Evolutionary conservation across 345 rosid genomes (phyloP).

Genomic region (Gossypium herbaceum): DNA sequence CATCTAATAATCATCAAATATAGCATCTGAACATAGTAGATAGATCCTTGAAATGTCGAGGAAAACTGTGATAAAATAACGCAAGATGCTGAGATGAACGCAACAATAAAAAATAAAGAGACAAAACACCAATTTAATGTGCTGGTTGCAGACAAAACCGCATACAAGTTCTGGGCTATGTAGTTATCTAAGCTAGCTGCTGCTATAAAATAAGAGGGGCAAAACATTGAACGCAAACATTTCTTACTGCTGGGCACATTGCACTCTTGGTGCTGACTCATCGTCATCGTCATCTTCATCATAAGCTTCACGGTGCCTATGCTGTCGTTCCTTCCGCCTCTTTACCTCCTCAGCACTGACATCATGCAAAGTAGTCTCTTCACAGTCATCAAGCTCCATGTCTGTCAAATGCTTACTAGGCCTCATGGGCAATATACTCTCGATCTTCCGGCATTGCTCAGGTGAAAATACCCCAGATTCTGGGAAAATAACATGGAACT

Average conservation of each 20-base stretch:
- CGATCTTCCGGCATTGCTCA: slow-evolving; percentile 50
- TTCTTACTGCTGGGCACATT: slow-evolving; percentile 64
- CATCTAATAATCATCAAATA: background rate
- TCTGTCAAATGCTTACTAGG: slow-evolving; percentile 32
- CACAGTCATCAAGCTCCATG: slow-evolving; percentile 70
- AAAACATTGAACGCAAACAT: background rate
- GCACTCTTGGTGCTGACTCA: slow-evolving; percentile 45
- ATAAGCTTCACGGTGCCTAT: slow-evolving; percentile 54
- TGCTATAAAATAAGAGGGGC: background rate
- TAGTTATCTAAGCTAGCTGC: background rate
- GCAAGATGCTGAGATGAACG: background rate
- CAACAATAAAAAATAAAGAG: background rate
- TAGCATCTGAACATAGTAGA: background rate
- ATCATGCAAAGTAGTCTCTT: slow-evolving; percentile 67
- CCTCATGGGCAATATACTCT: slow-evolving; percentile 45
- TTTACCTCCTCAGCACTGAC: slow-evolving; percentile 55
- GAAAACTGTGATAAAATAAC: slow-evolving; percentile 3
- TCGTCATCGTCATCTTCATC: slow-evolving; percentile 55
- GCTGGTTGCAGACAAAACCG: background rate
- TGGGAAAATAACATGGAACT: slow-evolving; percentile 59
- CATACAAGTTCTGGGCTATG: background rate
- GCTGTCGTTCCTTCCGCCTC: slow-evolving; percentile 50
- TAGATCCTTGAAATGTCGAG: background rate
- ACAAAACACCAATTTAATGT: background rate
- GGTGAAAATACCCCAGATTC: slow-evolving; percentile 39